Evolutionary conservation across 78 protist species (phyloP).

Genomic region (Cavenderia fasciculata): DNA sequence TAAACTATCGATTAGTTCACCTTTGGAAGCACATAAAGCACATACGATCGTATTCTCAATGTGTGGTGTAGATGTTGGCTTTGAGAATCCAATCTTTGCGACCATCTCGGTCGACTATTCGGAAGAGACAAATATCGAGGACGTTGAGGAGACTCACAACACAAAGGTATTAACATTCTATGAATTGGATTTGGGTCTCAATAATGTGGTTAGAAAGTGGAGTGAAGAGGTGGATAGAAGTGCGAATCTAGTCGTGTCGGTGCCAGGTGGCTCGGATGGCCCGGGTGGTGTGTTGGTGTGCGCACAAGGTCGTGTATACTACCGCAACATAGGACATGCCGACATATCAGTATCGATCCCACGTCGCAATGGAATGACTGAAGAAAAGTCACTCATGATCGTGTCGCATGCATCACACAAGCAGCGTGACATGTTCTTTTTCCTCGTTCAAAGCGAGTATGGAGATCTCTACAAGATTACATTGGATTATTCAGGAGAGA

Average conservation of each 20-base stretch:
- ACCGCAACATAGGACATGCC: constrained; percentile 64
- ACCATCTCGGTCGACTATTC: constrained; percentile 92
- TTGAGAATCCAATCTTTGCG: constrained; percentile 98
- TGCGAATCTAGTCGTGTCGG: constrained; percentile 83
- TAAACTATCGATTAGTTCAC: constrained; percentile 93
- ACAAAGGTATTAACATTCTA: constrained; percentile 87
- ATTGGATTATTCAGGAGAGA: constrained; percentile 72
- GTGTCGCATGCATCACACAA: constrained; percentile 74
- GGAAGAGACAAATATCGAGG: constrained; percentile 78
- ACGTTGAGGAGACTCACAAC: constrained; percentile 14
- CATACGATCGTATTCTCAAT: constrained; percentile 83
- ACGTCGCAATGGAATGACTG: constrained; percentile 74
- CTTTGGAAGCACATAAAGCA: constrained; percentile 97
- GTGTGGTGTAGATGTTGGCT: constrained; percentile 98
- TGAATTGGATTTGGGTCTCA: constrained; percentile 98
- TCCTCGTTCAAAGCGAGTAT: constrained; percentile 94
- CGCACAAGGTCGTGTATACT: constrained; percentile 57
- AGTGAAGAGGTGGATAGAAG: constrained; percentile 81
- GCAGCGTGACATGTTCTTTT: constrained; percentile 86
- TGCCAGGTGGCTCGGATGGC: constrained; percentile 97
- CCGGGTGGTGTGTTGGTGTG: constrained; percentile 97
- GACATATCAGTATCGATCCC: constrained; percentile 45
- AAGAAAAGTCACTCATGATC: constrained; percentile 41
- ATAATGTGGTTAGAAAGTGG: constrained; percentile 95
- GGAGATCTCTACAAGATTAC: constrained; percentile 96